Evolutionary conservation across 176 grass and related monocot species (phyloP), one percentile per base, ranked within the genome.

Genomic region (Echinochloa phyllopogon): DNA sequence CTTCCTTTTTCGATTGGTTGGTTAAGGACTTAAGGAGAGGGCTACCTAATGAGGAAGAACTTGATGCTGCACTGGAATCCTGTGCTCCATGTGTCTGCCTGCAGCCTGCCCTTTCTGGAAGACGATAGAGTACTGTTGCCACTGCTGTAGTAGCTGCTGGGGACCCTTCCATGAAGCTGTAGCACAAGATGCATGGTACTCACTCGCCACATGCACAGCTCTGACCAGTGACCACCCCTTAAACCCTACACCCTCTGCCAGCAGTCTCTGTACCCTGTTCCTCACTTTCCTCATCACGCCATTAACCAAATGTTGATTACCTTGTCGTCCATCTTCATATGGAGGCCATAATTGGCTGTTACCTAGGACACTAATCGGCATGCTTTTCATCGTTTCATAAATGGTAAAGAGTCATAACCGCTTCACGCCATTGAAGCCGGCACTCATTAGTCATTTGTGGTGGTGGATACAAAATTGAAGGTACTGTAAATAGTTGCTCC

Each of bases 161-260:
- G 86, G 81, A 74, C 53, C 55, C 52, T 48, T 65, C 55, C 33
- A 48, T 65, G 66, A 33, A 48, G 15, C 81, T 27, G 58, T 9
- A 7, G 49, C 27, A 10, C 3, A 9, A 23, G 8, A 21, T n/a
- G n/a, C n/a, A n/a, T n/a, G 55, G 21, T 23, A 58, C 55, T 57
- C 57, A 86, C 85, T 87, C 77, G 23, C 82, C 87, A 85, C 87
- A 89, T 89, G 82, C n/a, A 41, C 37, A 61, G 16, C 69, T 74
- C 55, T 55, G 74, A 78, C 55, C 56, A 38, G n/a, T 70, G 40
- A 44, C 40, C 66, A 23, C 10, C 66, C 13, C 9, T 85, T 74
- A 69, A 84, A 60, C 58, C 76, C 76, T 37, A 65, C 41, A 64
- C 23, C 13, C 58, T 6, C 24, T 63, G 24, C 6, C 29, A 33